Conservation (phyloP, 169 alveolate species). For the Cryptosporidium andersoni region DNA sequence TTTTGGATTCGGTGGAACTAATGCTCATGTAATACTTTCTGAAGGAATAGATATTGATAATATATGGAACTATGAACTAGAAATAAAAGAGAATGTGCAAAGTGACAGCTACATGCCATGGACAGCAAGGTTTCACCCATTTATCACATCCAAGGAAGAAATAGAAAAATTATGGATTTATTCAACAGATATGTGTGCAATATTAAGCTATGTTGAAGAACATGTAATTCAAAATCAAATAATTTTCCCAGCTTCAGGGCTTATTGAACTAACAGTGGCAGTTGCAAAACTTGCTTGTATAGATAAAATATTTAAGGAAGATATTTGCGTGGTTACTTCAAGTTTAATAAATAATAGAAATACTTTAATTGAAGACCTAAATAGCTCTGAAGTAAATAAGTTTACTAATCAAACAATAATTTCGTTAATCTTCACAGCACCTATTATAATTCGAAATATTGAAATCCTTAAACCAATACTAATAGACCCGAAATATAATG, state of each 20-base stretch:
- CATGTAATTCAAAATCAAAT: slow-evolving; percentile 32
- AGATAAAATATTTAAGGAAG: slow-evolving; percentile 6
- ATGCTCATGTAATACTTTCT: slow-evolving; percentile 78
- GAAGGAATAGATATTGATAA: slow-evolving; percentile 63
- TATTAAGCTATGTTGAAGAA: slow-evolving; percentile 13
- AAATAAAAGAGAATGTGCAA: slow-evolving; percentile 24
- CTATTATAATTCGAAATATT: slow-evolving; percentile 10
- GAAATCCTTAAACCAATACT: slow-evolving; percentile 13
- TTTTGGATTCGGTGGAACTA: slow-evolving; percentile 82
- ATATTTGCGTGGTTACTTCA: neutral
- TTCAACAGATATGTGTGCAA: neutral
- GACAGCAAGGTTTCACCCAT: slow-evolving; percentile 69
- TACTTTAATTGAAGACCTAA: slow-evolving; percentile 4
- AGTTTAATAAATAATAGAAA: neutral
- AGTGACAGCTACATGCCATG: slow-evolving; percentile 53
- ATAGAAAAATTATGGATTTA: slow-evolving; percentile 22
- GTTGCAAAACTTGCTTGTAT: slow-evolving; percentile 18
- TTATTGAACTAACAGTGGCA: slow-evolving; percentile 19
- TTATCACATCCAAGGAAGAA: slow-evolving; percentile 21
- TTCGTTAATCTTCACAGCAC: slow-evolving; percentile 25
- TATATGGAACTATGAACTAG: slow-evolving; percentile 37
- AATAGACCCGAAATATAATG: slow-evolving; percentile 3
- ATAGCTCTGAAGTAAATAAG: neutral
- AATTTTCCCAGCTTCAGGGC: slow-evolving; percentile 62
- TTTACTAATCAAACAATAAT: slow-evolving; percentile 14